Conservation (phyloP, 148 eudicot genomes). For the Hydrangea macrophylla region DNA sequence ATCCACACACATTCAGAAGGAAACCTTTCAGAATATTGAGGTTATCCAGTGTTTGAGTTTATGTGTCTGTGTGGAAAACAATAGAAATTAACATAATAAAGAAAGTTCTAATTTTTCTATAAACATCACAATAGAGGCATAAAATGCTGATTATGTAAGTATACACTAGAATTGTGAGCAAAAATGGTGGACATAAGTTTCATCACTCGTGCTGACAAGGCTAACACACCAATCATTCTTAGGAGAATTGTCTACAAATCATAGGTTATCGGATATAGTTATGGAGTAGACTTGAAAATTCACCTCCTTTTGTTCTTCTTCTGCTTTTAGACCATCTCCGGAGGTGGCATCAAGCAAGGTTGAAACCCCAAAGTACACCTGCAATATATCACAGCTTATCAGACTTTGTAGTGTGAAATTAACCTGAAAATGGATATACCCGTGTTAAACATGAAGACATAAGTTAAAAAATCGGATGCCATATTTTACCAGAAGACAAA, state of each 20-base stretch:
- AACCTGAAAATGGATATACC: background rate
- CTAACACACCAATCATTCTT: background rate
- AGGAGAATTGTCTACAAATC: background rate
- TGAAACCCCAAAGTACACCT: conserved; percentile 96
- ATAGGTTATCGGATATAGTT: background rate
- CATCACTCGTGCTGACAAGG: too few relatives aligned
- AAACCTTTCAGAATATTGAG: too few relatives aligned
- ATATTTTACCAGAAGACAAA: conserved; percentile 67
- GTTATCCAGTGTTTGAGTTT: too few relatives aligned
- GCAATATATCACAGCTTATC: conserved; percentile 11
- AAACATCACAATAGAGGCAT: too few relatives aligned
- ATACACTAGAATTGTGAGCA: too few relatives aligned
- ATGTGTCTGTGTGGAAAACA: too few relatives aligned
- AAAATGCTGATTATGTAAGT: too few relatives aligned
- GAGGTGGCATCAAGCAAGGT: conserved; percentile 86
- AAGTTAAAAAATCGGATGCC: background rate
- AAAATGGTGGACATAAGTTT: background rate
- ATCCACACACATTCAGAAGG: too few relatives aligned
- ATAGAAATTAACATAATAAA: too few relatives aligned
- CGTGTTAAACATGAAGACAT: background rate
- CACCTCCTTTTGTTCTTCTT: conserved; percentile 98
- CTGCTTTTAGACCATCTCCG: conserved; percentile 71
- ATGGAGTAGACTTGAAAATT: background rate
- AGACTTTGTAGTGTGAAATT: background rate
- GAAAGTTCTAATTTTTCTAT: too few relatives aligned